A percentile compares a stretch with the other conserved stretches of the same genome.
phyloP scores from a whole-genome alignment of 305 asterid genomes.

The Fraxinus angustifolia region DNA sequence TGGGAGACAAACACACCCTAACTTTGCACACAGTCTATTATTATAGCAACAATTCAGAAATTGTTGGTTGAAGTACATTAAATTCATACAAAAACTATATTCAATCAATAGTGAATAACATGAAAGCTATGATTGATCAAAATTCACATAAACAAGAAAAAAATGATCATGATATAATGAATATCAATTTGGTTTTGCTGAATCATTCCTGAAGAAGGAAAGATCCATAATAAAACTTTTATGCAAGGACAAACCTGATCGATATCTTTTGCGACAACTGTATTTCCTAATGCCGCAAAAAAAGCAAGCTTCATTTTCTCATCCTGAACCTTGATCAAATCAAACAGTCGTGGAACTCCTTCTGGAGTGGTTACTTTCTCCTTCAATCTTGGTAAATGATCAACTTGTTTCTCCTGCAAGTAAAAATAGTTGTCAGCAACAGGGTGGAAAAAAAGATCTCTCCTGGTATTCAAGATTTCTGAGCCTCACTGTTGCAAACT shows the following conservation, averaged over 20 bases:
- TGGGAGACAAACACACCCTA: neutral
- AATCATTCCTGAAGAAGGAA: constrained; percentile 1
- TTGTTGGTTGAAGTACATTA: neutral
- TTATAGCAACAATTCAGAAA: neutral
- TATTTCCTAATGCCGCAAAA: constrained; percentile 74
- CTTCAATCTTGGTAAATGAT: constrained; percentile 53
- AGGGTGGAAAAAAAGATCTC: neutral
- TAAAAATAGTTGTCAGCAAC: constrained; percentile 11
- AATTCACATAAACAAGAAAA: neutral
- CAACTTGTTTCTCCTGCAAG: constrained; percentile 81
- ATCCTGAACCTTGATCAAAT: constrained; percentile 79
- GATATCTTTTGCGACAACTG: constrained; percentile 71
- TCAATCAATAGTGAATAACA: neutral
- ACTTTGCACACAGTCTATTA: neutral
- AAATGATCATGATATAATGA: neutral
- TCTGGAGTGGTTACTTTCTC: constrained; percentile 72
- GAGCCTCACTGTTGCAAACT: neutral
- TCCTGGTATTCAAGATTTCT: neutral
- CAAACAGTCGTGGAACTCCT: constrained; percentile 82
- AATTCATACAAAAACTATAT: neutral
- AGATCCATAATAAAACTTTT: neutral
- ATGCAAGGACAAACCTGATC: constrained; percentile 57
- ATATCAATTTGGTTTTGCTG: neutral
- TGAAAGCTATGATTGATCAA: neutral
- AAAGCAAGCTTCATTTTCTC: constrained; percentile 91